Evolutionary conservation across 2,329 filamentous ascomycete genomes (phyloP).

Genomic region (Zalaria sp.): DNA sequence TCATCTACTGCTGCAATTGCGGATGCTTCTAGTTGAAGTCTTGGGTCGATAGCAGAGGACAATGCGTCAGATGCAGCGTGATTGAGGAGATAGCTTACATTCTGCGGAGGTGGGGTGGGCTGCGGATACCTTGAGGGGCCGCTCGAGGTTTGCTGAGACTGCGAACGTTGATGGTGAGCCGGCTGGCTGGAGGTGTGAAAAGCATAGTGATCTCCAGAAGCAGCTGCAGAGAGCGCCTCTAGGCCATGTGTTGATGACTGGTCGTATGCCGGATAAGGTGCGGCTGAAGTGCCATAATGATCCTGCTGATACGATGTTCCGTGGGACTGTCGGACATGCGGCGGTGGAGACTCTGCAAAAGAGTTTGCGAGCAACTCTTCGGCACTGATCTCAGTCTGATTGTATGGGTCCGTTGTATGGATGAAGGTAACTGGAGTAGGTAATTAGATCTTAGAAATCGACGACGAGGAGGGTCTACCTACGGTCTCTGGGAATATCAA

Average conservation of each 20-base stretch:
- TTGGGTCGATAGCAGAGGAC: constrained; percentile 27
- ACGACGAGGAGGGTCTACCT: constrained; percentile 7
- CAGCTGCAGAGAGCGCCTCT: constrained; percentile 40
- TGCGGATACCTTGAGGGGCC: neutral
- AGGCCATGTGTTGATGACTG: constrained; percentile 31
- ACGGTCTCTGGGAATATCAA: constrained; percentile 47
- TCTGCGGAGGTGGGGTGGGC: constrained; percentile 15
- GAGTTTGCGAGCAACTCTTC: neutral
- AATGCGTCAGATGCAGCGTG: constrained; percentile 21
- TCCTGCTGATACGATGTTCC: neutral
- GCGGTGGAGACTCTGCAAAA: neutral
- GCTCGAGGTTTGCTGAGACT: neutral
- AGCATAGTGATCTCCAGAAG: constrained; percentile 22
- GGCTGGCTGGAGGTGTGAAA: constrained; percentile 12
- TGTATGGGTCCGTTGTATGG: constrained; percentile 47
- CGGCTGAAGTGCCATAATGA: neutral
- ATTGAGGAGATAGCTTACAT: constrained; percentile 44
- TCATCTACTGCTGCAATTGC: neutral
- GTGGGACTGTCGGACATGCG: neutral
- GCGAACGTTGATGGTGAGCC: constrained; percentile 10
- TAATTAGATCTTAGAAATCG: too few species aligned
- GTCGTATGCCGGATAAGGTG: neutral
- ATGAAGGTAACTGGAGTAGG: constrained; percentile 40
- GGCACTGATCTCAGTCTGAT: constrained; percentile 23
- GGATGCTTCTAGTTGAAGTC: constrained; percentile 13